Evolutionary conservation across 331 rosid genomes (phyloP), one percentile per base, ranked within the genome.

Genomic region (Rhamnella rubrinervis): DNA sequence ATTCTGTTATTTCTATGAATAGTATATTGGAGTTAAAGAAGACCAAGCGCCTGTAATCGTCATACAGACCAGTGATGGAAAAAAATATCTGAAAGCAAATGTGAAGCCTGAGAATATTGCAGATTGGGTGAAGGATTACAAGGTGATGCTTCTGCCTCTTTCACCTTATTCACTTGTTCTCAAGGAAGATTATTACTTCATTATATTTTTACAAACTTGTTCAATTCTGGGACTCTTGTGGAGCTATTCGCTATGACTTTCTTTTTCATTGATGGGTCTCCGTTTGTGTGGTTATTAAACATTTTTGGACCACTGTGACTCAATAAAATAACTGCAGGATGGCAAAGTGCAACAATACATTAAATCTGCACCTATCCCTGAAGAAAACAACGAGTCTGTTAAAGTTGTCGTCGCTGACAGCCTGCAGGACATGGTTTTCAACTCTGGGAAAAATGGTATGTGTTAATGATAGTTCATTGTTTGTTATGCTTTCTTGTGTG

Each of bases 311-410:
- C 67, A 44, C 52, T 26, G 49, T 82, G 56, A 79, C 37, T 72
- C 25, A 66, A 47, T 69, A 20, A 20, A 52, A 19, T 61, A 44
- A 65, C 64, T 77, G 78, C 88, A 95, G 99, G 91, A 89, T 18
- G 96, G 97, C 55, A 83, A 77, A 6, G 50, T 95, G 63, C 65
- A 75, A 19, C 87, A 87, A 55, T 87, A 13, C 74, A 63, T 77
- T 75, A 89, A 87, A 75, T 91, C 99, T 46, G 93, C 87, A 71
- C 92, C 97, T 71, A 77, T 95, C 78, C 97, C 99, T 3, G 99
- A 89, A 79, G 63, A 74, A 38, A 95, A 86, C 74, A 69, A 95
- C 51, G 99, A 91, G 66, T 96, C 97, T 55, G 93, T 95, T 51
- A 91, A 85, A 83, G 96, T 95, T n/a, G 90, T 95, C n/a, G 99